These are phyloP conservation scores for Daldinia concentrica DNA, from an alignment of 495 filamentous ascomycete species.

Conservation along the genomic window DNA sequence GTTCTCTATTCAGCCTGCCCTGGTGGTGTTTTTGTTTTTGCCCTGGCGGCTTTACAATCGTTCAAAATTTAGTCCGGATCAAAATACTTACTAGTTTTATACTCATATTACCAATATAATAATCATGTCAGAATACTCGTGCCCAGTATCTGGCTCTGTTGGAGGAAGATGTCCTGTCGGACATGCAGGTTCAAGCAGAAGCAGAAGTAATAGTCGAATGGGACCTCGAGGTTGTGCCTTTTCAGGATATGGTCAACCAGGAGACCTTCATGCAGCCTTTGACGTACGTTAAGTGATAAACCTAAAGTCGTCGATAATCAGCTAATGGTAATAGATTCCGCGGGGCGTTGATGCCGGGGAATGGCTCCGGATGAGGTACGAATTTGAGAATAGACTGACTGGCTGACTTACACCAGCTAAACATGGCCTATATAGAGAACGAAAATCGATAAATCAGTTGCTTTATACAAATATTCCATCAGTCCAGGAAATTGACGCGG, in stretches of 20 bases:
- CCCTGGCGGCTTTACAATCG: conserved; percentile 33
- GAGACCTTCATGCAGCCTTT: conserved; percentile 36
- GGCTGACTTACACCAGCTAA: conserved; percentile 21
- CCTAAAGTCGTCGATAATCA: neutral
- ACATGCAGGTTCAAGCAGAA: conserved; percentile 25
- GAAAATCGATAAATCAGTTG: conserved; percentile 38
- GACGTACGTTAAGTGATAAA: conserved; percentile 19
- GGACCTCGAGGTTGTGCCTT: conserved; percentile 37
- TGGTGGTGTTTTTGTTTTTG: conserved; percentile 36
- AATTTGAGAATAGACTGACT: neutral
- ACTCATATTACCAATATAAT: conserved; percentile 18
- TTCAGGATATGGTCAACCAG: conserved; percentile 31
- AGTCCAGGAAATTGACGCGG: conserved; percentile 42
- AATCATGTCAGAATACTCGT: conserved; percentile 39
- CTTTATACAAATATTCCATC: conserved; percentile 33
- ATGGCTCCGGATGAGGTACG: conserved; percentile 40
- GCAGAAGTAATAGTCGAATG: conserved; percentile 31
- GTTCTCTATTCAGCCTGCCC: conserved; percentile 21
- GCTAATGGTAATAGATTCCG: conserved; percentile 31
- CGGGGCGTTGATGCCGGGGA: conserved; percentile 36
- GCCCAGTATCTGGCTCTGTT: conserved; percentile 36
- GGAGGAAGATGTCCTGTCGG: conserved; percentile 32
- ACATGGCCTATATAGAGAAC: conserved; percentile 22
- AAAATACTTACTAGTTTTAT: conserved; percentile 13
- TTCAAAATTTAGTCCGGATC: conserved; percentile 13